A percentile compares a stretch with the other conserved stretches of the same genome.
Conservation (phyloP, 2,329 filamentous ascomycete genomes). For the Endoconidiophora laricicola region DNA sequence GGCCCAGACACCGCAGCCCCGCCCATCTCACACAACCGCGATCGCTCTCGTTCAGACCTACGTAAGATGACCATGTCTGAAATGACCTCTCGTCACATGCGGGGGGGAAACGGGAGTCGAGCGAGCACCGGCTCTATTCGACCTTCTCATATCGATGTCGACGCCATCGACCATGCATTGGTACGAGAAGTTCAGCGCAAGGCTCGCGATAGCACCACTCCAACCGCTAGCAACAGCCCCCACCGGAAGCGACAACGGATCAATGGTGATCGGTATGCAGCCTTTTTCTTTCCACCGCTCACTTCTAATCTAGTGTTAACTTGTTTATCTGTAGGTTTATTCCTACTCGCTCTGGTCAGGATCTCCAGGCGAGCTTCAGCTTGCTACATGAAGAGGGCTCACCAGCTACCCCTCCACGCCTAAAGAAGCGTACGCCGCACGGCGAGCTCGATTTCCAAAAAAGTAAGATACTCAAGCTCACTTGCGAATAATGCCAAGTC, state of each 20-base stretch:
- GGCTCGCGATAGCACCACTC: conserved; percentile 28
- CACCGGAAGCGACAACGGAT: conserved; percentile 43
- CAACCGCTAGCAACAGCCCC: conserved; percentile 36
- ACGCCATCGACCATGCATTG: conserved; percentile 33
- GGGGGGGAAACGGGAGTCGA: not conserved
- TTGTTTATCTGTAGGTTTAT: conserved; percentile 53
- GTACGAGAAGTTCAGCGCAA: conserved; percentile 33
- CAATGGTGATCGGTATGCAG: conserved; percentile 41
- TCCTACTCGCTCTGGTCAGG: conserved; percentile 80
- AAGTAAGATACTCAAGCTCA: conserved; percentile 36
- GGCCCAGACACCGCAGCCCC: conserved; percentile 1
- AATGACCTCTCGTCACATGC: conserved; percentile 9
- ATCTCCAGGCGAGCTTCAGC: conserved; percentile 84
- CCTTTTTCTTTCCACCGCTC: not conserved
- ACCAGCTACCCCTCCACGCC: conserved; percentile 73
- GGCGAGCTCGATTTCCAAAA: conserved; percentile 89
- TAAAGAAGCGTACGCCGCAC: conserved; percentile 70
- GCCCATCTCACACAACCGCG: not conserved
- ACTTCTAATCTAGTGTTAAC: conserved; percentile 15
- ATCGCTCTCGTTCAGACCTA: conserved; percentile 9
- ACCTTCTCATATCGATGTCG: conserved; percentile 28
- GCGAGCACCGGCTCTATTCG: conserved; percentile 16
- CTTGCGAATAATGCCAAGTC: not conserved
- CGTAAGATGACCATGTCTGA: not conserved
- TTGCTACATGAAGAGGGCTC: conserved; percentile 84